Conservation (phyloP, 192 early-diverging fungal species). For the Martensiomyces pterosporus region DNA sequence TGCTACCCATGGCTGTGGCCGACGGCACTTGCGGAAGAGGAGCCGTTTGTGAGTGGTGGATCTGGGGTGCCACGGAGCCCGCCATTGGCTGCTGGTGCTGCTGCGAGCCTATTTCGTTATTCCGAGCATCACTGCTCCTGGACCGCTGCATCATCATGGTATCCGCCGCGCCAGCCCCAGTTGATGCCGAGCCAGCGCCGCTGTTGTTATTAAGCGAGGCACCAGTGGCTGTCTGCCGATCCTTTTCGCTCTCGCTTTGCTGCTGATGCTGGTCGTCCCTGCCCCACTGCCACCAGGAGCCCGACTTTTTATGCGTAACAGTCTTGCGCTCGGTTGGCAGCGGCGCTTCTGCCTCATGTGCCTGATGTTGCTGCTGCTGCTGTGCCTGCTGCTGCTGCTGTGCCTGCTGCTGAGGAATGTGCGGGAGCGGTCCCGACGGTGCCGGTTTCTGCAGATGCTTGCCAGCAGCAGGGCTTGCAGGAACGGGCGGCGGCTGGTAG, state of each 20-base stretch:
- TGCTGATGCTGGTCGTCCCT: slow-evolving; percentile 8
- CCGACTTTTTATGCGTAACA: slow-evolving; percentile 44
- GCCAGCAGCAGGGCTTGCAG: background rate
- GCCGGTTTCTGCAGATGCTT: background rate
- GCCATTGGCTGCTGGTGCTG: no score
- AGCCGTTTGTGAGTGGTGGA: no score
- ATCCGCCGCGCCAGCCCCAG: background rate
- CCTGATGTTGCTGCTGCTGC: background rate
- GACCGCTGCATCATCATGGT: no score
- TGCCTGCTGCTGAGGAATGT: background rate
- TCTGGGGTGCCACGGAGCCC: no score
- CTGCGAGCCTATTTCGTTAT: no score
- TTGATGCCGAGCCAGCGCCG: background rate
- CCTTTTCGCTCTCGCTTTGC: background rate
- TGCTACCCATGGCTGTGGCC: no score
- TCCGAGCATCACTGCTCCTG: no score
- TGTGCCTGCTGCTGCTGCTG: background rate
- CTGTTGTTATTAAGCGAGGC: background rate
- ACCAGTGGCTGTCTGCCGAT: background rate
- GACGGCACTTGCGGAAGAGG: no score
- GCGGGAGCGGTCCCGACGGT: no score
- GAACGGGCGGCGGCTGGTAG: background rate
- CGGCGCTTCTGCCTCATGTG: background rate
- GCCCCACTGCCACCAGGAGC: slow-evolving; percentile 50
- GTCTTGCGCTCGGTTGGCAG: slow-evolving; percentile 13